Conservation (phyloP, 2,329 filamentous ascomycete species). For the Aspergillus proliferans region DNA sequence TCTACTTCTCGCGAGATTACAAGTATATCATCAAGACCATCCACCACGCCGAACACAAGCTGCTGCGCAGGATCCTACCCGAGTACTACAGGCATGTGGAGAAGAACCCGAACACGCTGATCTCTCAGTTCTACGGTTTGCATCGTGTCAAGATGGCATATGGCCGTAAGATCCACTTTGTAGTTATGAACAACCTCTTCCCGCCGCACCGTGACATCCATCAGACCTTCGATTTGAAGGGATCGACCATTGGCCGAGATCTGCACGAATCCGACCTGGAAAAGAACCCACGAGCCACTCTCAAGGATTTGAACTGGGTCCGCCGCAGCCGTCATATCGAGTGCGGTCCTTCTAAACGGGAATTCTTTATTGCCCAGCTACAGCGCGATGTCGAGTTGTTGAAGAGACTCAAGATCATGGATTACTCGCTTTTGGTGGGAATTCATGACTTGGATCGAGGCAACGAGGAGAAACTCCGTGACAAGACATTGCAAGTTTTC, state of each 20-base stretch:
- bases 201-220: constrained; percentile 96
- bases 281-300: constrained; percentile 81
- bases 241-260: constrained; percentile 88
- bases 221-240: constrained; percentile 93
- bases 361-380: constrained; percentile 82
- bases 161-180: constrained; percentile 96
- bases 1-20: constrained; percentile 98
- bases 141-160: constrained; percentile 98
- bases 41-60: constrained; percentile 71
- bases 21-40: constrained; percentile 99
- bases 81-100: constrained; percentile 92
- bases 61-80: constrained; percentile 50
- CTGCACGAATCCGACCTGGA: constrained; percentile 82
- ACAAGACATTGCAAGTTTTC: constrained; percentile 89
- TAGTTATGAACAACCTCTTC: constrained; percentile 99
- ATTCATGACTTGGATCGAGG: constrained; percentile 86
- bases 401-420: constrained; percentile 92
- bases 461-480: constrained; percentile 87
- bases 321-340: constrained; percentile 78
- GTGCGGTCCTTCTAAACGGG: constrained; percentile 81
- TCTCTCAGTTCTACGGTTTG: constrained; percentile 95
- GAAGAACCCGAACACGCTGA: constrained; percentile 89
- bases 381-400: constrained; percentile 78
- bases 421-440: constrained; percentile 91
- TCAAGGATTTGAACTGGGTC: constrained; percentile 97